Evolutionary conservation across 2,329 filamentous ascomycete genomes (phyloP).

Genomic region (Rutstroemia sp.): DNA sequence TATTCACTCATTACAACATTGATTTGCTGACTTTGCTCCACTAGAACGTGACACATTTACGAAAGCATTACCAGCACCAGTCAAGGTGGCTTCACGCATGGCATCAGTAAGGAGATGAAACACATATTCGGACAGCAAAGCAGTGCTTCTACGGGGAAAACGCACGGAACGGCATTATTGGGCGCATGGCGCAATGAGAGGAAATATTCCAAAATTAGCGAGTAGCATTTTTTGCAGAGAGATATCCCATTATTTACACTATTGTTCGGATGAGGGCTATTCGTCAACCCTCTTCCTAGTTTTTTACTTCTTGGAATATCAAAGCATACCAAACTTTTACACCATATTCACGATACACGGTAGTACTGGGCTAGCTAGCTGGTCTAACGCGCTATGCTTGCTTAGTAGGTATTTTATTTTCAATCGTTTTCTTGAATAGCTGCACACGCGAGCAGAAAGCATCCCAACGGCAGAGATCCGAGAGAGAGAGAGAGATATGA

Average conservation of each 20-base stretch:
- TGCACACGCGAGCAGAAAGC: too few relatives aligned
- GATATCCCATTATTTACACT: conserved; percentile 2
- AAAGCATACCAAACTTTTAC: too few relatives aligned
- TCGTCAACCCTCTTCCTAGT: not conserved
- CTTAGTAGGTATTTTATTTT: too few relatives aligned
- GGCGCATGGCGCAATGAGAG: conserved; percentile 5
- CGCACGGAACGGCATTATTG: not conserved
- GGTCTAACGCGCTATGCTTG: too few relatives aligned
- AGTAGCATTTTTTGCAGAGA: conserved; percentile 4
- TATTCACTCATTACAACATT: not conserved
- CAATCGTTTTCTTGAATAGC: too few relatives aligned
- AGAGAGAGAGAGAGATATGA: too few relatives aligned
- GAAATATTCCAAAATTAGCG: conserved; percentile 2
- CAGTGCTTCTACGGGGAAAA: not conserved
- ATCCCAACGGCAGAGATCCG: too few relatives aligned
- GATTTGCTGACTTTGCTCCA: not conserved
- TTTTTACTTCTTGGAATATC: too few relatives aligned
- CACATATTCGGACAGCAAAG: not conserved
- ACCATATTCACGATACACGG: too few relatives aligned
- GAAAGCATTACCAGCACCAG: conserved; percentile 29
- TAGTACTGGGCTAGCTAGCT: too few relatives aligned
- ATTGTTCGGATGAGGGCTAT: not conserved
- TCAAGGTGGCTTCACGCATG: conserved; percentile 28
- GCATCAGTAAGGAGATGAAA: conserved; percentile 27
- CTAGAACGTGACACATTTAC: conserved; percentile 27